Base-by-base conservation (phyloP, 2,329 filamentous ascomycete species). In the Penicillium sumatraense region DNA sequence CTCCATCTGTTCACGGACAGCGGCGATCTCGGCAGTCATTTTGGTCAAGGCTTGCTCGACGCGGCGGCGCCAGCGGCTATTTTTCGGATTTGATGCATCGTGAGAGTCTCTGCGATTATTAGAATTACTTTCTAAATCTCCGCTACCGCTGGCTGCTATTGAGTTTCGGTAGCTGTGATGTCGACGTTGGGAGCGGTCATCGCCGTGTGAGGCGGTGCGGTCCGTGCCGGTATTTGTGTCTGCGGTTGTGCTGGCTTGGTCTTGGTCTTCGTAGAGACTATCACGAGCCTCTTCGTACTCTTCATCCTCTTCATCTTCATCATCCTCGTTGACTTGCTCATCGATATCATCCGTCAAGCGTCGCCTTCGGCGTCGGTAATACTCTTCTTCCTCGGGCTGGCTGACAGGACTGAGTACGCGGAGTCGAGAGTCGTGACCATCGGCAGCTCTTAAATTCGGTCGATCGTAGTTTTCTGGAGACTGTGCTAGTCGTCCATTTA, bases 1-100 rank as follows among this genome's bases (percentile, higher is more conserved):
- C 51, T 91, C 89, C 63, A 98, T 89, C 70, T 98, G 93, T 75
- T 99, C 95, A 31, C 95, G 85, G 58, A 98, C 76, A 0, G 95
- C 95, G 1, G 95, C 93, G 27, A 99, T 86, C 75, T 99, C 95
- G 14, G 92, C 89, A 5, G 93, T 96, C 77, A 98, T 87, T 65
- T 92, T 90, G 53, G 93, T 90, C 53, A 98, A 81, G 20, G 91
- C 90, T 40, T 87, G 84, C 76, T 98, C 93, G 58, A 98, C 88
- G 64, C 89, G 87, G 56, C 85, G 87, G 49, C 89, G 87, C 91
- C 92, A 96, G 67, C 85, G 86, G 57, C 77, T 62, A 26, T 62
- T 86, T 65, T 91, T 90, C 49, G 93, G 90, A 52, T 97, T 81
- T n/a, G 90, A 89, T 27, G 87, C 84, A 75, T 97, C 93, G 54